Percentiles rank a stretch among this genome's conserved stretches.
Conservation (phyloP, 768 basidiomycete species). For the Dacryopinax spathularia region DNA sequence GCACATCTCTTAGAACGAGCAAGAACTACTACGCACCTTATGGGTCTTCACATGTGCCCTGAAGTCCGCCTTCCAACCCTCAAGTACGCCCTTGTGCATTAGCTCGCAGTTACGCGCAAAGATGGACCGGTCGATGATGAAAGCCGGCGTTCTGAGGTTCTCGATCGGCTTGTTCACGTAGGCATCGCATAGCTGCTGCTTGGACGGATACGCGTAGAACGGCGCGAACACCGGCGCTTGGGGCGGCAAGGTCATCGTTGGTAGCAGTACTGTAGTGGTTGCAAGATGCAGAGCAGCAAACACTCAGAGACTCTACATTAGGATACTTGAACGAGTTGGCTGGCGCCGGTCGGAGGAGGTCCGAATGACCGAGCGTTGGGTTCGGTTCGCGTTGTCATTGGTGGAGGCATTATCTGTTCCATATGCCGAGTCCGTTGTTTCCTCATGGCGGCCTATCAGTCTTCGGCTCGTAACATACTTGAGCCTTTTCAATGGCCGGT, state of each 20-base stretch:
- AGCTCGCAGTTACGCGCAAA: conserved; percentile 59
- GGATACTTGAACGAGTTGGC: no score
- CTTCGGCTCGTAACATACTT: background rate
- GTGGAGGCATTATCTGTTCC: background rate
- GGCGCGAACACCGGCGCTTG: conserved; percentile 13
- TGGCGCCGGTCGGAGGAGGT: background rate
- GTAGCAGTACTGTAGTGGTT: background rate
- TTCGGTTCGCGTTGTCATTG: background rate
- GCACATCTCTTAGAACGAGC: background rate
- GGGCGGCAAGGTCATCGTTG: background rate
- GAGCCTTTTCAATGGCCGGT: no score
- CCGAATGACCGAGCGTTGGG: background rate
- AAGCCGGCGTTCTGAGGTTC: conserved; percentile 55
- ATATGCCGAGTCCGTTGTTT: background rate
- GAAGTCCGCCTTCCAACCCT: conserved; percentile 51
- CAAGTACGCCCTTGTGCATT: conserved; percentile 53
- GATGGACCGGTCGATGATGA: conserved; percentile 57
- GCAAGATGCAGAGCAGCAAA: background rate
- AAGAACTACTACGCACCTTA: conserved; percentile 38
- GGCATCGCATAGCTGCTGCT: conserved; percentile 11
- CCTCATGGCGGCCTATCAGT: background rate
- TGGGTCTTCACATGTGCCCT: conserved; percentile 77
- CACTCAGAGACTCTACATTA: no score
- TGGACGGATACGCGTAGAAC: conserved; percentile 14
- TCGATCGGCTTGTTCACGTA: conserved; percentile 46